These are phyloP conservation scores for Papiliotrema fonsecae DNA, from an alignment of 1,284 basidiomycete genomes.

Conservation along the genomic window DNA sequence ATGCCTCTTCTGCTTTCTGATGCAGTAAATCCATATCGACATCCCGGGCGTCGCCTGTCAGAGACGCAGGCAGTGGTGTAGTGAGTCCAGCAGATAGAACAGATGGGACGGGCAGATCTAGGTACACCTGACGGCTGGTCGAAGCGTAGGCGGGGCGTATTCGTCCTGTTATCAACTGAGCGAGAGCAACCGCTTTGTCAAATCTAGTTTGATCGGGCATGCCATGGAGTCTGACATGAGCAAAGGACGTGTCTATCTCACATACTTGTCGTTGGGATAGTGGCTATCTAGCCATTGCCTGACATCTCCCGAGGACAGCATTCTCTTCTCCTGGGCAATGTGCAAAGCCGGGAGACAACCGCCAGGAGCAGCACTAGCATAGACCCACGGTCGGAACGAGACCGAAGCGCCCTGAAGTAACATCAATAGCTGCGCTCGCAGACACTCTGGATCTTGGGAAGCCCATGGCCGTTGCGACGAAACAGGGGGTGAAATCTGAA, in stretches of 20 bases:
- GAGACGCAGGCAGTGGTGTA: conserved; percentile 36
- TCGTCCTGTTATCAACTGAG: conserved; percentile 28
- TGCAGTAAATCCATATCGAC: conserved; percentile 20
- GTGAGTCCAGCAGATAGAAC: conserved; percentile 33
- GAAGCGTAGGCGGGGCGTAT: conserved; percentile 32
- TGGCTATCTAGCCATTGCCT: conserved; percentile 33
- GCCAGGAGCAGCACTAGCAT: conserved; percentile 30
- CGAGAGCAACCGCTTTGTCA: conserved; percentile 35
- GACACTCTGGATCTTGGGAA: conserved; percentile 26
- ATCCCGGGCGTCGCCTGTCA: conserved; percentile 34
- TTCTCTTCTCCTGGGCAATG: conserved; percentile 20
- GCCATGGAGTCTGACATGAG: conserved; percentile 22
- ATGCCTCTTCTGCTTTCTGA: conserved; percentile 22
- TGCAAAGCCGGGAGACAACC: conserved; percentile 32
- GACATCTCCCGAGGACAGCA: conserved; percentile 32
- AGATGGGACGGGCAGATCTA: conserved; percentile 28
- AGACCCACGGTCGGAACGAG: conserved; percentile 31
- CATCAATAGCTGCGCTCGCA: conserved; percentile 41
- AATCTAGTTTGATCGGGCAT: conserved; percentile 35
- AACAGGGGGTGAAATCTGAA: conserved; percentile 11
- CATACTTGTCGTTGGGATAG: not conserved
- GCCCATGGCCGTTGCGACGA: conserved; percentile 29
- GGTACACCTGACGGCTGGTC: conserved; percentile 10
- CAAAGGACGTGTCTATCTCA: not conserved
- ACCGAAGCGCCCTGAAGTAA: conserved; percentile 27